Base-by-base conservation (phyloP, 2,329 filamentous ascomycete genomes). In the Bipolaris bicolor region DNA sequence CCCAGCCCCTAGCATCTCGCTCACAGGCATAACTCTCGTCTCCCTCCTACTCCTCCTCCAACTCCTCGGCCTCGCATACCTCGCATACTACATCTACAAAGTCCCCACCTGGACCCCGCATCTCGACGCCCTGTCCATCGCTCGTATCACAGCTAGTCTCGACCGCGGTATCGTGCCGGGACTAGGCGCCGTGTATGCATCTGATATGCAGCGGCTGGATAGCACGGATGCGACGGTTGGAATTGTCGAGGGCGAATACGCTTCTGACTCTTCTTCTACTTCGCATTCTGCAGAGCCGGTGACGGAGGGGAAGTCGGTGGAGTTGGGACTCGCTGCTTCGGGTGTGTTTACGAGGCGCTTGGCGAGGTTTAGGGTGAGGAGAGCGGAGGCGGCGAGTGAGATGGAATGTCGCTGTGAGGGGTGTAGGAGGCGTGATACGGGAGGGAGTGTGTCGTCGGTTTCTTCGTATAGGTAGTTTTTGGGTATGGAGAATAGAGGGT, bases 81-180 rank as follows among this genome's bases (percentile, higher is more conserved):
- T 61, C 3, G 36, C 40, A 11, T 54, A 46, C 44, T 61, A 61
- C 45, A 61, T 61, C 15, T 53, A 53, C 29, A 26, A 41, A 7
- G 55, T 58, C 10, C 60, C 60, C 7, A 55, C 56, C 3, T 60
- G 56, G 60, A 60, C 60, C 3, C 43, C n/a, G 16, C 24, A 54
- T 33, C 57, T 60, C 20, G 55, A 63, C 31, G 48, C 55, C 7
- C 16, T 60, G 7, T 52, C 60, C 3, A 36, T 60, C 15, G 57
- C 58, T 11, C 41, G 52, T 1, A 61, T 58, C n/a, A 40, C 55
- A 18, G 47, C 36, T 7, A 58, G 51, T 39, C 40, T 55, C 10
- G 39, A 55, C 13, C 29, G 29, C 29, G 29, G 29, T 31, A 13
- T 31, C 10, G 10, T 31, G 7, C 29, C 29, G 29, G 29, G 29